Percentiles rank a stretch among this genome's conserved stretches.
Evolutionary conservation across 2,329 filamentous ascomycete genomes (phyloP).

Genomic region (Alternaria hordeiaustralica): DNA sequence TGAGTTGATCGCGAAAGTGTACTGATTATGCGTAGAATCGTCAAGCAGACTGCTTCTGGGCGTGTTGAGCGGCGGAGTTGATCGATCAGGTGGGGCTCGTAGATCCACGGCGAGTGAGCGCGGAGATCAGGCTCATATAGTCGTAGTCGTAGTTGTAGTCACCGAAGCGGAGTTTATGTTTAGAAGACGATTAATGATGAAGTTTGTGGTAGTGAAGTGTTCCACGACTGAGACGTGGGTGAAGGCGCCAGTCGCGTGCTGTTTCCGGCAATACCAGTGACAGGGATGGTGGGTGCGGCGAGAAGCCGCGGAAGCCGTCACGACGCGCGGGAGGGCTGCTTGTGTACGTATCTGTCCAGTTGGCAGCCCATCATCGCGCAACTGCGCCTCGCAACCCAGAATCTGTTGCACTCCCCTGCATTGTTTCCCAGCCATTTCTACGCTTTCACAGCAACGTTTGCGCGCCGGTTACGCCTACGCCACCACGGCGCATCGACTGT

Average conservation of each 20-base stretch:
- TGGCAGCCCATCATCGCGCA: constrained; percentile 6
- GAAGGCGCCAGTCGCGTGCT: neutral
- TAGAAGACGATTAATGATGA: neutral
- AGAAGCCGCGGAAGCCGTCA: constrained; percentile 16
- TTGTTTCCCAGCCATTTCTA: neutral
- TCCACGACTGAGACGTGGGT: neutral
- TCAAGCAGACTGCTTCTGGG: neutral
- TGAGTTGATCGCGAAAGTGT: neutral
- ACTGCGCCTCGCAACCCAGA: neutral
- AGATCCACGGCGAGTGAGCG: neutral
- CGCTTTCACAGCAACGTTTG: neutral
- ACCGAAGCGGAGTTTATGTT: neutral
- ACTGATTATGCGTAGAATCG: neutral
- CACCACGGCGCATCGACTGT: constrained; percentile 35
- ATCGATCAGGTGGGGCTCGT: neutral
- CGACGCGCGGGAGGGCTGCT: constrained; percentile 12
- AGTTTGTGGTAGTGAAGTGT: neutral
- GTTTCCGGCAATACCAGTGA: neutral
- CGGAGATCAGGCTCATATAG: neutral
- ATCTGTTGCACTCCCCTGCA: neutral
- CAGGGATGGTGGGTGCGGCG: constrained; percentile 17
- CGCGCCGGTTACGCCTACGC: neutral
- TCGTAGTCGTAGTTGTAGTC: neutral
- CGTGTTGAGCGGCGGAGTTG: neutral
- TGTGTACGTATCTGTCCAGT: constrained; percentile 14